Conservation (phyloP, 2,329 filamentous ascomycete species). For the Colletotrichum cordylinicola region DNA sequence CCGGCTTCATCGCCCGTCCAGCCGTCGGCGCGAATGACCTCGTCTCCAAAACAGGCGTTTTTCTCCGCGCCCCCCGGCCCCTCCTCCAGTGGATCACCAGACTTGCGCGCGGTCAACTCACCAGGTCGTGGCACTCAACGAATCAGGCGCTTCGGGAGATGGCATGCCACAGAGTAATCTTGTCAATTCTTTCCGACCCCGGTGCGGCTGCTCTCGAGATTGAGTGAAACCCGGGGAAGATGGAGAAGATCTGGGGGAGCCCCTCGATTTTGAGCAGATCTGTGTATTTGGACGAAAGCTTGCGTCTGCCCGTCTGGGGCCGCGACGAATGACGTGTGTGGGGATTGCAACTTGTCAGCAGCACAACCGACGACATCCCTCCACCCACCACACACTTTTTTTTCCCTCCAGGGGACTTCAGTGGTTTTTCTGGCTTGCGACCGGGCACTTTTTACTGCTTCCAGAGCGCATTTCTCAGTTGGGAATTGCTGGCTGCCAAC, state of each 20-base stretch:
- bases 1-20: neutral
- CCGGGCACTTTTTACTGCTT: neutral
- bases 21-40: slow-evolving; percentile 7
- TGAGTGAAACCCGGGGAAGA: slow-evolving; percentile 22
- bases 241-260: slow-evolving; percentile 23
- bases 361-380: slow-evolving; percentile 3
- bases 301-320: neutral
- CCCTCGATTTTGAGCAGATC: slow-evolving; percentile 23
- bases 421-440: neutral
- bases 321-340: slow-evolving; percentile 12
- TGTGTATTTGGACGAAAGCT: slow-evolving; percentile 2
- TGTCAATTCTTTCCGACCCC: slow-evolving; percentile 21
- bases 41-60: slow-evolving; percentile 16
- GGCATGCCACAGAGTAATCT: slow-evolving; percentile 17
- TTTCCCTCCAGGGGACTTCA: neutral
- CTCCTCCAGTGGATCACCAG: slow-evolving; percentile 5
- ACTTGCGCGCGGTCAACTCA: slow-evolving; percentile 16
- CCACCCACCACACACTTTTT: neutral
- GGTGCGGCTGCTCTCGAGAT: slow-evolving; percentile 2
- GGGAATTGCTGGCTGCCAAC: neutral
- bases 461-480: neutral
- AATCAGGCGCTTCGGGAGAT: slow-evolving; percentile 24
- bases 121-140: slow-evolving; percentile 24
- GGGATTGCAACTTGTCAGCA: slow-evolving; percentile 15
- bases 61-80: slow-evolving; percentile 11